Conservation (phyloP, 1,284 basidiomycete genomes). For the Apiotrichum gamsii region DNA sequence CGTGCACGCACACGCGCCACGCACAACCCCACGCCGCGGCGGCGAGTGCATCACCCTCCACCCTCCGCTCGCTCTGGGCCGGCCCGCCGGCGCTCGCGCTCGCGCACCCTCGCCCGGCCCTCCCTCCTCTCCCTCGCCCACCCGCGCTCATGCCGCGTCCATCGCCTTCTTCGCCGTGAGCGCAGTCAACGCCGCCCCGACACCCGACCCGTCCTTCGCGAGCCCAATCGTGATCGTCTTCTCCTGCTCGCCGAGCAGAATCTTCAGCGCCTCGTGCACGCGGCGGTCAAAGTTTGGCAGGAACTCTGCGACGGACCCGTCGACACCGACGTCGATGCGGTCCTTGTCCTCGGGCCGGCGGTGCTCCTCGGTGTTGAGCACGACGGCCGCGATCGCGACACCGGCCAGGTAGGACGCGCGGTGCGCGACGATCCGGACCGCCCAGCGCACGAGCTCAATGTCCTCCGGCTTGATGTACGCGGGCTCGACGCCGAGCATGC, state of each 20-base stretch:
- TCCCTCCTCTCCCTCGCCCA: too few relatives aligned
- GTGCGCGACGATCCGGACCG: constrained; percentile 66
- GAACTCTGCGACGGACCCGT: constrained; percentile 82
- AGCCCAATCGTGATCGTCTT: constrained; percentile 74
- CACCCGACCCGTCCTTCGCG: constrained; percentile 95
- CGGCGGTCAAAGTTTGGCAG: constrained; percentile 77
- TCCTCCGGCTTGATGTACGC: constrained; percentile 47
- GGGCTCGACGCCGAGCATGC: constrained; percentile 57
- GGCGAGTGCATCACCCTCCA: too few relatives aligned
- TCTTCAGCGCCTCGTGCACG: constrained; percentile 66
- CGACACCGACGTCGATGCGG: constrained; percentile 70
- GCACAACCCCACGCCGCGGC: too few relatives aligned
- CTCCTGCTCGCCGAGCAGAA: constrained; percentile 73
- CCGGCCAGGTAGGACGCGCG: constrained; percentile 80
- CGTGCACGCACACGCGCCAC: too few relatives aligned
- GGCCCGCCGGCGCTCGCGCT: too few relatives aligned
- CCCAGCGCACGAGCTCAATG: constrained; percentile 73
- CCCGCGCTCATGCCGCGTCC: constrained; percentile 11
- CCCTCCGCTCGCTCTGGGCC: too few relatives aligned
- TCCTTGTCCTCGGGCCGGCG: constrained; percentile 51
- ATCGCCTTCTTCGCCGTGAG: constrained; percentile 48
- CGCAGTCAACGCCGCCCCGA: constrained; percentile 56
- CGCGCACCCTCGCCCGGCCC: too few relatives aligned
- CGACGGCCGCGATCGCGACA: constrained; percentile 75
- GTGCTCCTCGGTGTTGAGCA: constrained; percentile 69